Conservation (phyloP, 1,139 yeast genomes). For the Nakaseomyces glabratus region DNA sequence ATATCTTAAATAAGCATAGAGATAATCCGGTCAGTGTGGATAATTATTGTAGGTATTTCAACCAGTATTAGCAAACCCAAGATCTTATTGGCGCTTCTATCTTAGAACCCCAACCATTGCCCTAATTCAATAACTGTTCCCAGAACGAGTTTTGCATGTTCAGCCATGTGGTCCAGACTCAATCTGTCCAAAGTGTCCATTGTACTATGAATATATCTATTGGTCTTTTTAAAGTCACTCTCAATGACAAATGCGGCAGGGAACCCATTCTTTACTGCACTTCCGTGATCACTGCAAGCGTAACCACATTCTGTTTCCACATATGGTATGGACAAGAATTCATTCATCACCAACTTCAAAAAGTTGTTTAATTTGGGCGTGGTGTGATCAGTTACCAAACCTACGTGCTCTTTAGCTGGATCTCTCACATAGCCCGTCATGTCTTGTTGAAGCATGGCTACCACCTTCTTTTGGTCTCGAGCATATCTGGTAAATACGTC, state of each 20-base stretch:
- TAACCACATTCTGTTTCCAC: constrained; percentile 79
- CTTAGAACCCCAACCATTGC: constrained; percentile 15
- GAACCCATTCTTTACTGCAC: constrained; percentile 73
- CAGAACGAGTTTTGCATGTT: constrained; percentile 67
- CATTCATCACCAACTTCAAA: constrained; percentile 48
- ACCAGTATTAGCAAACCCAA: no score
- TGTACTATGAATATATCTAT: constrained; percentile 65
- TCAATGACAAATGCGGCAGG: constrained; percentile 81
- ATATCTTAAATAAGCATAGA: no score
- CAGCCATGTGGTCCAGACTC: constrained; percentile 64
- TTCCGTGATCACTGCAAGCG: constrained; percentile 89
- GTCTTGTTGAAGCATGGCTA: constrained; percentile 87
- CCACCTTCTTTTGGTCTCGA: constrained; percentile 41
- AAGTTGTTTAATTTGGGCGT: constrained; percentile 51
- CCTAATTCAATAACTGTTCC: constrained; percentile 66
- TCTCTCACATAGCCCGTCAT: constrained; percentile 79
- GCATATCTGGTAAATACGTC: constrained; percentile 58
- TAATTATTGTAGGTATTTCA: no score
- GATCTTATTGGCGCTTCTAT: no score
- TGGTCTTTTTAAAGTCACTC: constrained; percentile 52
- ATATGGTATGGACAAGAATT: constrained; percentile 59
- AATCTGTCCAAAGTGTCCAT: constrained; percentile 76
- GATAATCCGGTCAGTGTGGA: no score
- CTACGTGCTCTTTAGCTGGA: constrained; percentile 64
- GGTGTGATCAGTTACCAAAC: constrained; percentile 70